Evolutionary conservation across 805 yeast species (phyloP), one percentile per base, ranked within the genome.

Genomic region (Candida mattraensis): DNA sequence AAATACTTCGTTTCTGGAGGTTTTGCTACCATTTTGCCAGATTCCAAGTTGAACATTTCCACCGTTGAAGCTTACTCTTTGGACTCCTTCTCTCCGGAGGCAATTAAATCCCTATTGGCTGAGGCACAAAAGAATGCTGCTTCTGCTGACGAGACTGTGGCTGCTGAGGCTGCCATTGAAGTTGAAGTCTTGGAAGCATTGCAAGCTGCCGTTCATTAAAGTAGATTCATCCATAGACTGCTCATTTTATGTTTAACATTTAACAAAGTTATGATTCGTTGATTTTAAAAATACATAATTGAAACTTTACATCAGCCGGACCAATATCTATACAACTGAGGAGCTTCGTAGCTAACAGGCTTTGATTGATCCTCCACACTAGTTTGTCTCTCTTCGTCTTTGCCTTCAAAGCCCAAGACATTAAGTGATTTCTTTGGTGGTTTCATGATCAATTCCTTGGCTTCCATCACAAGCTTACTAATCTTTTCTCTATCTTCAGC

Each of bases 1-100:
- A 87, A 85, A 67, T 91, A 67, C 74, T 93, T 91, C 56, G 88
- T 91, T 50, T 78, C 94, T 45, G 98, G 98, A 51, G 99, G 99
- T 53, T 85, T 91, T 58, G 98, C 96, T 43, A 79, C 95, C 40
- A 95, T 93, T 50, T 89, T 86, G 65, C 97, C 96, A 68, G 94
- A 87, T 59, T 88, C 96, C 51, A 76, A 83, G 54, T 75, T 93
- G 63, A 80, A 86, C 60, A 83, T 93, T 66, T 84, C 93, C 60
- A 89, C 97, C 48, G 83, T 87, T 56, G 99, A 93, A 73, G 99
- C 98, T 28, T 87, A 79, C 72, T 86, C 93, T 60, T 75, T 93
- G 54, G 91, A 87, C 48, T 80, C 87, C 45, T 87, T 91, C 69
- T 86, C 88, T 38, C 69, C 79, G 26, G 85, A 80, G 51, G 78